These are phyloP conservation scores for Acanthamoeba triangularis DNA, from an alignment of 208 protist species.

Conservation along the genomic window DNA sequence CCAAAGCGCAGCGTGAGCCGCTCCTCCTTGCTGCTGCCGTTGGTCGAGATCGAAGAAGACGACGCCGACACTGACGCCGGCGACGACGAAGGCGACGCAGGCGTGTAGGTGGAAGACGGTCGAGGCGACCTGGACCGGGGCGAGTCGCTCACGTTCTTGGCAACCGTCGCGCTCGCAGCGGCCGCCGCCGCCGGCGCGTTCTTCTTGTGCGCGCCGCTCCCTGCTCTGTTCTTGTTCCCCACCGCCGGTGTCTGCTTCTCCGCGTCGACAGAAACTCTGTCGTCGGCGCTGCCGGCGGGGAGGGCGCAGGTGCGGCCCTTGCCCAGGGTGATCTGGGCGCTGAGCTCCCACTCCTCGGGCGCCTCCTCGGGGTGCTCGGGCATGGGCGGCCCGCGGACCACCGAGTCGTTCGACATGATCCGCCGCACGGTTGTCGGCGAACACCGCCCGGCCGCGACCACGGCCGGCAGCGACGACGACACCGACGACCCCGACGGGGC, in stretches of 20 bases:
- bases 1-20: background rate
- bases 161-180: too few species aligned
- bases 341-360: slow-evolving; percentile 44
- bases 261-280: too few species aligned
- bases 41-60: background rate
- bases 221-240: too few species aligned
- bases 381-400: background rate
- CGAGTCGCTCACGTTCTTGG: too few species aligned
- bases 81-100: background rate
- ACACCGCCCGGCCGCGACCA: background rate
- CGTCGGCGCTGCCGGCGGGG: background rate
- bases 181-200: too few species aligned
- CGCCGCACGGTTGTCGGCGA: background rate
- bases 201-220: too few species aligned
- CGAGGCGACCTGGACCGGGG: too few species aligned
- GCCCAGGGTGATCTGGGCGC: background rate
- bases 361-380: background rate
- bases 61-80: background rate
- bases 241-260: too few species aligned
- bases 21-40: background rate
- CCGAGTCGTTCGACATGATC: slow-evolving; percentile 5
- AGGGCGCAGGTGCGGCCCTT: background rate
- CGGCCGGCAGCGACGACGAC: background rate
- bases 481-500: background rate
- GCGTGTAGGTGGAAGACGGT: too few species aligned